Conservation (phyloP, 164 flowering plant genomes). For the Aristolochia fimbriata region DNA sequence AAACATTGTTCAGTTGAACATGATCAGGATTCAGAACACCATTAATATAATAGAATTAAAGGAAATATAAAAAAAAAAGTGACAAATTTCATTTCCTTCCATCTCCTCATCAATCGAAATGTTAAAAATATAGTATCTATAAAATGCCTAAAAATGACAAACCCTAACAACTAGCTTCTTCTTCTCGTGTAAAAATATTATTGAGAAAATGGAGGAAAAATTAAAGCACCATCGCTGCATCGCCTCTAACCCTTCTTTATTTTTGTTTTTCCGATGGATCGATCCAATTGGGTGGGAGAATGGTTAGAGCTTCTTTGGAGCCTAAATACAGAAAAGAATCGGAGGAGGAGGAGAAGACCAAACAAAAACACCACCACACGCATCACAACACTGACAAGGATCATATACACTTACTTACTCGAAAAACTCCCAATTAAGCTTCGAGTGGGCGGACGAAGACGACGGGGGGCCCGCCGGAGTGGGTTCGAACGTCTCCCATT, state of each 20-base stretch:
- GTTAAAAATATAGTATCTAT: not conserved
- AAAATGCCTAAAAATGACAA: not conserved
- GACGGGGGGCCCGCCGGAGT: slow-evolving; percentile 12
- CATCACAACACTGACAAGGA: not conserved
- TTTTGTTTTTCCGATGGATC: slow-evolving; percentile 19
- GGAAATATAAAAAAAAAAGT: too few species aligned
- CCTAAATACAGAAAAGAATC: slow-evolving; percentile 27
- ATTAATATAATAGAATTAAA: too few species aligned
- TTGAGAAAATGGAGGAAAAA: not conserved
- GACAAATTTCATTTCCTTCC: too few species aligned
- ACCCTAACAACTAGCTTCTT: too few species aligned
- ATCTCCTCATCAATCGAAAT: not conserved
- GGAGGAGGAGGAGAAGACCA: slow-evolving; percentile 9
- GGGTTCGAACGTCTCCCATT: slow-evolving; percentile 60
- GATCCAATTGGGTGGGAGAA: slow-evolving; percentile 2
- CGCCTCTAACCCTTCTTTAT: slow-evolving; percentile 13
- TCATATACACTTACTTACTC: slow-evolving; percentile 17
- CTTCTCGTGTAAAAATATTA: slow-evolving; percentile 2
- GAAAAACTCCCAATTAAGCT: slow-evolving; percentile 29
- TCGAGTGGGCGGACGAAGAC: slow-evolving; percentile 7
- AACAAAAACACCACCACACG: slow-evolving; percentile 8
- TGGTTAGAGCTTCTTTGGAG: slow-evolving; percentile 6
- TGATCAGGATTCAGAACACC: too few species aligned
- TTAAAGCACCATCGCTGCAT: slow-evolving; percentile 5
- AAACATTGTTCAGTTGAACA: too few species aligned